Conservation (phyloP, 768 basidiomycete species). For the Rhodosporidiobolus sp. region DNA sequence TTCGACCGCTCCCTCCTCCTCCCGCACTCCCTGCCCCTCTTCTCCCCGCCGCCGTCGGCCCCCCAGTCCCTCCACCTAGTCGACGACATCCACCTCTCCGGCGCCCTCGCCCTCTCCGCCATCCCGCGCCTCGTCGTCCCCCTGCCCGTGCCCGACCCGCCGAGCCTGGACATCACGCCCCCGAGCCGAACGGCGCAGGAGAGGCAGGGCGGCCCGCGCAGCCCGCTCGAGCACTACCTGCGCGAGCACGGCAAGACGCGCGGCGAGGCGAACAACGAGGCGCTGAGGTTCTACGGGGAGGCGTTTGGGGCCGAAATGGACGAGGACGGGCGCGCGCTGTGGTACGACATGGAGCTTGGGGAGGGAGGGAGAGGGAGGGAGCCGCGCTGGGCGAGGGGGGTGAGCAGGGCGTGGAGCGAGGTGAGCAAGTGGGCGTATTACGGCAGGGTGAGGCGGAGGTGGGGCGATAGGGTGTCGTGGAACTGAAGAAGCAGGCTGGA, state of each 20-base stretch:
- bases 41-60: no score
- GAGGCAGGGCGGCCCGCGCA: neutral
- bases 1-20: no score
- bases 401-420: neutral
- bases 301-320: neutral
- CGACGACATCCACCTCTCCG: constrained; percentile 10
- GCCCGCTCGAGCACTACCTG: constrained; percentile 1
- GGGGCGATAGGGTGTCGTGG: neutral
- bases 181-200: neutral
- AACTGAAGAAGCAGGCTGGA: neutral
- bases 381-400: neutral
- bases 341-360: neutral
- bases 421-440: neutral
- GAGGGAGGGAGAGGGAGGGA: neutral
- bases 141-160: neutral
- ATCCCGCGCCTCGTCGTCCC: neutral
- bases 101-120: neutral
- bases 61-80: neutral
- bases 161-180: constrained; percentile 2
- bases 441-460: neutral
- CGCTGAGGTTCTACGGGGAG: neutral
- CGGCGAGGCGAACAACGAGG: constrained; percentile 2
- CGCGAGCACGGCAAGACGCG: neutral
- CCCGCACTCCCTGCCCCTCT: no score
- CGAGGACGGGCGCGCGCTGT: neutral